Conservation (phyloP, 2,329 filamentous ascomycete genomes). For the Exophiala sp. region DNA sequence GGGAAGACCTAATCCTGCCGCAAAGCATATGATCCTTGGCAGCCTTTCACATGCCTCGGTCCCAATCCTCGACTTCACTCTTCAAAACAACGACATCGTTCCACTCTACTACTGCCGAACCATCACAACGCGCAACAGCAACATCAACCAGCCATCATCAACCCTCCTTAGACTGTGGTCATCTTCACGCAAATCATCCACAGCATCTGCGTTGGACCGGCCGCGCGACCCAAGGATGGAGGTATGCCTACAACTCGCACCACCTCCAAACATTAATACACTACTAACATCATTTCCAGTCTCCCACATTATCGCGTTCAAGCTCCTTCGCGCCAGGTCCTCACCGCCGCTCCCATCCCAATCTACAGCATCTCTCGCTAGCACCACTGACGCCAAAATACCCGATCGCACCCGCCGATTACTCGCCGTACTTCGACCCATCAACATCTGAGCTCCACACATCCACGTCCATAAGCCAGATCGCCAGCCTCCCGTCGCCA, state of each 20-base stretch:
- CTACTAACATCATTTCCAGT: not conserved
- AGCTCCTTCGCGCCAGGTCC: constrained; percentile 29
- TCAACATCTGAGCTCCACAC: constrained; percentile 36
- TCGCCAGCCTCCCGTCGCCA: constrained; percentile 29
- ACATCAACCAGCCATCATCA: no score
- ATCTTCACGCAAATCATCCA: not conserved
- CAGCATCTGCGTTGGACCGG: no score
- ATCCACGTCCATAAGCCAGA: constrained; percentile 30
- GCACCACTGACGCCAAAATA: constrained; percentile 57
- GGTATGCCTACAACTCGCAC: not conserved
- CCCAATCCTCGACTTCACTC: not conserved
- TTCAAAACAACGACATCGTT: not conserved
- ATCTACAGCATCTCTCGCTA: constrained; percentile 58
- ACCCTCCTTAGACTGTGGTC: no score
- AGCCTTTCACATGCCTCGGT: constrained; percentile 3
- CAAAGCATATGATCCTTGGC: not conserved
- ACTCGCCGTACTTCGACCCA: constrained; percentile 37
- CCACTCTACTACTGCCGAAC: not conserved
- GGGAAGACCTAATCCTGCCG: not conserved
- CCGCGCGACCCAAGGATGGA: not conserved
- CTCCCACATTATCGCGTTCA: constrained; percentile 23
- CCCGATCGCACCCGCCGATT: constrained; percentile 43
- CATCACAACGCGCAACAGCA: no score
- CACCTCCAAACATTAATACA: not conserved
- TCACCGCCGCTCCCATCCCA: constrained; percentile 55